Evolutionary conservation across 371 early-diverging fungal species (phyloP).

Genomic region (Lichtheimia hyalospora): DNA sequence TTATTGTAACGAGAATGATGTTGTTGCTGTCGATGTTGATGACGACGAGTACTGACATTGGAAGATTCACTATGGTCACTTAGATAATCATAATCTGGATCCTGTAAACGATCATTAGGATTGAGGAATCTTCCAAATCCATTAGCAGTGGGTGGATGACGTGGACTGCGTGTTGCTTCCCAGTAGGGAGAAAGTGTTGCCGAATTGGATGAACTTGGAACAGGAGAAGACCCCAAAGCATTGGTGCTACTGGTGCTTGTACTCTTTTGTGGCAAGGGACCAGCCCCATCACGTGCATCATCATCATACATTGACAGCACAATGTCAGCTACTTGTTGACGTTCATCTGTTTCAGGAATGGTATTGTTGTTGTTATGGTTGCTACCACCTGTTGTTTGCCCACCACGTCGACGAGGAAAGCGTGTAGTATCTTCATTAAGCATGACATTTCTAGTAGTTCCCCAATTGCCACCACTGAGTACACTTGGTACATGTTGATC

Average conservation of each 20-base stretch:
- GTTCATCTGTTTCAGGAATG: conserved; percentile 57
- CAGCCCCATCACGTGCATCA: neutral
- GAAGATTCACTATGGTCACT: conserved; percentile 67
- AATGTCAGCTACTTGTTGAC: conserved; percentile 40
- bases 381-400: neutral
- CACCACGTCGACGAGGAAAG: conserved; percentile 34
- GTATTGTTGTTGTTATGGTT: conserved; percentile 41
- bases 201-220: conserved; percentile 24
- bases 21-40: neutral
- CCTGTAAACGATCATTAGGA: conserved; percentile 29
- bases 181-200: conserved; percentile 13
- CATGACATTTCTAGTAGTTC: conserved; percentile 10
- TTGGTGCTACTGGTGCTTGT: conserved; percentile 10
- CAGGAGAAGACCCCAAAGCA: conserved; percentile 21
- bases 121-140: conserved; percentile 38
- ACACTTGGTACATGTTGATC: conserved; percentile 27
- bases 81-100: conserved; percentile 49
- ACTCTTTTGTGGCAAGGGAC: conserved; percentile 13
- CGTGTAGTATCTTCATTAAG: conserved; percentile 33
- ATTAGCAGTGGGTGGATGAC: conserved; percentile 1
- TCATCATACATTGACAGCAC: conserved; percentile 57
- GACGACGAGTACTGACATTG: conserved; percentile 34
- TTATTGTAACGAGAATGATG: conserved; percentile 1
- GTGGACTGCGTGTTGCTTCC: conserved; percentile 3
- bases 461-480: conserved; percentile 1